These are phyloP conservation scores for Verticillium nonalfalfae DNA, from an alignment of 2,329 filamentous ascomycete species.

Conservation along the genomic window DNA sequence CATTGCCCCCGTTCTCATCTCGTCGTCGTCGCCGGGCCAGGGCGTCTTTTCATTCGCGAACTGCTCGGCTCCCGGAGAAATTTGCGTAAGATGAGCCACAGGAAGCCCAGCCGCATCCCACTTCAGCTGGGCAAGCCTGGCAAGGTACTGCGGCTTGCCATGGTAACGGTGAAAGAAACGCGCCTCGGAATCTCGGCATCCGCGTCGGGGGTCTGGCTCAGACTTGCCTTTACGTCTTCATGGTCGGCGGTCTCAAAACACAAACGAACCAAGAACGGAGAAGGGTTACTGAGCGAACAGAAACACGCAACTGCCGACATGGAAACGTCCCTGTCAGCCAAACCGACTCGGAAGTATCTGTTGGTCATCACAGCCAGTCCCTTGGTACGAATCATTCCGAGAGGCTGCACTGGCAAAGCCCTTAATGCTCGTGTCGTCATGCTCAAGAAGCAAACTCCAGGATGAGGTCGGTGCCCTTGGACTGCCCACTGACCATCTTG, in stretches of 20 bases:
- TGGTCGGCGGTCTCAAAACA: slow-evolving; percentile 21
- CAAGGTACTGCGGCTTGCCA: too few species aligned
- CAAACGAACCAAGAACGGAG: slow-evolving; percentile 11
- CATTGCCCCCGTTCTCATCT: slow-evolving; percentile 1
- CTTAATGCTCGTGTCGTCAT: neutral
- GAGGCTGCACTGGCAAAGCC: slow-evolving; percentile 4
- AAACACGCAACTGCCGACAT: slow-evolving; percentile 39
- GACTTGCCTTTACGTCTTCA: slow-evolving; percentile 61
- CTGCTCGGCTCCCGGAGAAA: neutral
- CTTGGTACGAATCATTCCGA: neutral
- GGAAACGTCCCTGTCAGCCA: slow-evolving; percentile 16
- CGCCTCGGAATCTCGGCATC: neutral
- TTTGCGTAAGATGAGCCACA: neutral
- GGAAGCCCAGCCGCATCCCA: neutral
- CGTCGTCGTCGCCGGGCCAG: neutral
- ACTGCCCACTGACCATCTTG: slow-evolving; percentile 68
- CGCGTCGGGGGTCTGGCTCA: slow-evolving; percentile 37
- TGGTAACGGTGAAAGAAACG: neutral
- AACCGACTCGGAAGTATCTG: slow-evolving; percentile 69
- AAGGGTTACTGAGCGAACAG: slow-evolving; percentile 39
- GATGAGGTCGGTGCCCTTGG: slow-evolving; percentile 62
- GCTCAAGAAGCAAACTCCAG: slow-evolving; percentile 10
- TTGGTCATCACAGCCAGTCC: slow-evolving; percentile 57
- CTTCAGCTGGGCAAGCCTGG: neutral
- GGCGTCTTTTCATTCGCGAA: neutral